Evolutionary conservation across 345 rosid species (phyloP), one percentile per base, ranked within the genome.

Genomic region (Bruguiera parviflora): DNA sequence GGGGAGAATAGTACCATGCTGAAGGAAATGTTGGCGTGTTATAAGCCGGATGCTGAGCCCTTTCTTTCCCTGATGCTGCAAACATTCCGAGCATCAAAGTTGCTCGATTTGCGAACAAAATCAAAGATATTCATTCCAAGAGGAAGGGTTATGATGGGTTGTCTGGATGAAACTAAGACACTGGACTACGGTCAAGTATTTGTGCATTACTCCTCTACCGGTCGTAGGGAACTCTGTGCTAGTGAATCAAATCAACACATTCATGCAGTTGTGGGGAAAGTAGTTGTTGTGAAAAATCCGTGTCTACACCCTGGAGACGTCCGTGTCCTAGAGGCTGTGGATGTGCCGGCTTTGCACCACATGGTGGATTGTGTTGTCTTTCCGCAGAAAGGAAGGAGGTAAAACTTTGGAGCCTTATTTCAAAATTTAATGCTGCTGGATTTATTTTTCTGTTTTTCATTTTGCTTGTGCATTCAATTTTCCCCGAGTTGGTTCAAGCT

Each of bases 121-220:
- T 53, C 96, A 28, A 79, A 89, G 72, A 83, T 93, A 29, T 87
- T 79, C 59, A 16, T 91, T 58, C 77, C 79, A 33, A 28, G 77
- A 56, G 98, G 84, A 82, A 85, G 97, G 78, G 63, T 78, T 47
- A 88, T 93, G 97, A 91, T 93, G 96, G 98, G 98, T 56, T 88
- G 94, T 65, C 65, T 93, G 7, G 98, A 93, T 63, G 98, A 93
- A 79, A 89, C 91, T 0, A 63, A 80, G 47, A 70, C 64, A 2
- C 52, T 80, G 63, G 56, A 67, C 49, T 77, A 80, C 29, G 81
- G 84, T 31, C 73, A 80, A 32, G 78, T 65, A 10, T 77, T 77
- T 60, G 71, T 77, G 5, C 81, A 70, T 35, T 65, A 35, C 52
- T 71, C 78, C 19, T 5, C 57, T 5, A 35, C 66, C 4, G 27